phyloP scores from a whole-genome alignment of 352 stramenopile genomes.

The Plasmopara muralis region DNA sequence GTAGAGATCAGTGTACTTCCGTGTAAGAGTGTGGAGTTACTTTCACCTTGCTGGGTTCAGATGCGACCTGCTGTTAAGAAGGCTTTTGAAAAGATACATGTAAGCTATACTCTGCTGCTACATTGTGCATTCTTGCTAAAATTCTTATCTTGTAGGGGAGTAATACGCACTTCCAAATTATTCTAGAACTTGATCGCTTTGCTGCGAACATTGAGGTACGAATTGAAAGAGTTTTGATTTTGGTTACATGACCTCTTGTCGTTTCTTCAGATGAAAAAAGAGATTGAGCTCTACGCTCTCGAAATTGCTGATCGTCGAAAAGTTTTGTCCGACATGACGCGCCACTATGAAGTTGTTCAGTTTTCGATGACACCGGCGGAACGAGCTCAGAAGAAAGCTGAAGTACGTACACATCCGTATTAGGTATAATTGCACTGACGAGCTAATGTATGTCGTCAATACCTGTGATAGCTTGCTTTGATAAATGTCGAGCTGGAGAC shows the following conservation, averaged over 20 bases:
- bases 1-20: slow-evolving; percentile 70
- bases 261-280: slow-evolving; percentile 35
- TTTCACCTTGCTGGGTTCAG: slow-evolving; percentile 65
- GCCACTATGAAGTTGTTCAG: slow-evolving; percentile 44
- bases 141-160: slow-evolving; percentile 29
- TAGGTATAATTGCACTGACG: no score
- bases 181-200: slow-evolving; percentile 60
- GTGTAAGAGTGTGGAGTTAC: slow-evolving; percentile 37
- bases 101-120: slow-evolving; percentile 14
- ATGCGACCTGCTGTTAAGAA: slow-evolving; percentile 45
- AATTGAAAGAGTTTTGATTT: no score
- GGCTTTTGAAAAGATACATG: slow-evolving; percentile 63
- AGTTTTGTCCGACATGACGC: slow-evolving; percentile 25
- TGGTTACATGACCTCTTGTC: no score
- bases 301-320: slow-evolving; percentile 44
- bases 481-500: slow-evolving; percentile 62
- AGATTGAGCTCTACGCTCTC: slow-evolving; percentile 50
- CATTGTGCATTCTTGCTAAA: not conserved
- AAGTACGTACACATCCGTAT: slow-evolving; percentile 27
- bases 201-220: slow-evolving; percentile 47
- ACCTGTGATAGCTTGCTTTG: slow-evolving; percentile 41
- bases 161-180: slow-evolving; percentile 44
- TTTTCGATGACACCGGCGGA: slow-evolving; percentile 41
- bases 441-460: not conserved
- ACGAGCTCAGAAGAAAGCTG: slow-evolving; percentile 39